Evolutionary conservation across 129 eudicot species (phyloP), one percentile per base, ranked within the genome.

Genomic region (Centella asiatica): DNA sequence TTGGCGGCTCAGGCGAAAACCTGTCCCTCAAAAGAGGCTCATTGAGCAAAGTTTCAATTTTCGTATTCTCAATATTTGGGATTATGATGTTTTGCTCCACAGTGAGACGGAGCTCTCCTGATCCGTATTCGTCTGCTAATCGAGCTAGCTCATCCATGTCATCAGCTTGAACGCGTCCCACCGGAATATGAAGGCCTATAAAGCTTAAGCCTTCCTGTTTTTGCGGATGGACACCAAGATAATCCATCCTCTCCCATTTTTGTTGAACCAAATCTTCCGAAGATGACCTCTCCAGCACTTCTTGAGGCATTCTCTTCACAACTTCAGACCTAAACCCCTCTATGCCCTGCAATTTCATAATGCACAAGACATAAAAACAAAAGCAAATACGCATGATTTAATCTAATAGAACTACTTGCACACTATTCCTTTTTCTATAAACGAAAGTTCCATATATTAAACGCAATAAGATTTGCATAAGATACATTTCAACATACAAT

Each of bases 71-170:
- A 2, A 90, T 62, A 51, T 90, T 84, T 45, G 98, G 95, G 72
- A 90, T 84, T 65, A 90, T 84, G 50, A 90, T 80, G 81, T 90
- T 90, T 63, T 90, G 98, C 68, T 90, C 98, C 22, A 90, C 98
- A 1, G 98, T 90, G 46, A 90, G 82, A 27, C 95, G 78, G 49
- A 90, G 98, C 60, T 90, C 98, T 17, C 98, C 95, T 13, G 95
- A 87, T 60, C 98, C 95, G 15, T 90, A 90, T 36, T 74, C 71
- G 1, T 90, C 98, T 0, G 98, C 98, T 65, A 90, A 20, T 22
- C 95, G 76, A 13, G 98, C 98, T 34, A 90, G 71, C 79, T 90
- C 86, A 36, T 90, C 94, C 98, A 90, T 86, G 66, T 87, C 95
- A 19, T 84, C 88, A 4, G 98, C 95, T 64, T 90, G 95, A 75